phyloP scores from a whole-genome alignment of 495 filamentous ascomycete species.

The Rhizodiscina lignyota region DNA sequence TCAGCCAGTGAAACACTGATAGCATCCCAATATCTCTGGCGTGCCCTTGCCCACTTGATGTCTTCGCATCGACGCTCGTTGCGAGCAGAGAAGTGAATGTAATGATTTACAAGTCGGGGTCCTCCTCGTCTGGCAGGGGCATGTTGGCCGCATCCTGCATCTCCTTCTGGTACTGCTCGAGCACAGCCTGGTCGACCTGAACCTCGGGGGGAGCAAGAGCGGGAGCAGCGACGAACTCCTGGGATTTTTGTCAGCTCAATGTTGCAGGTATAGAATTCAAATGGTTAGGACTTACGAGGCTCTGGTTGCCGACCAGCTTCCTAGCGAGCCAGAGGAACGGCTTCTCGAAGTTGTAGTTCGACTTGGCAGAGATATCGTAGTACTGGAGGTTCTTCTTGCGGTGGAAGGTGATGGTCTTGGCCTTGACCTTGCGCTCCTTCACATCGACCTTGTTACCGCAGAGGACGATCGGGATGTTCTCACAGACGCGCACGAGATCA shows the following conservation, averaged over 20 bases:
- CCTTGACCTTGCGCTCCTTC: constrained; percentile 99
- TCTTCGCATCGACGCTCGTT: too few species aligned
- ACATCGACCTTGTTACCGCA: constrained; percentile 99
- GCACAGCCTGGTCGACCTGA: constrained; percentile 63
- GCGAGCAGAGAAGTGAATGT: background rate
- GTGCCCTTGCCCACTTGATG: too few species aligned
- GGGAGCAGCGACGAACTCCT: constrained; percentile 95
- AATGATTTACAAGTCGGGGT: constrained; percentile 48
- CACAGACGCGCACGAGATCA: constrained; percentile 98
- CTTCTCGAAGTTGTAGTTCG: constrained; percentile 99
- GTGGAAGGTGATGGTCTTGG: constrained; percentile 99
- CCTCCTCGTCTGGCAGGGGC: constrained; percentile 94
- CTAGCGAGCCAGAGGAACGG: constrained; percentile 99
- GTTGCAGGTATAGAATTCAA: too few species aligned
- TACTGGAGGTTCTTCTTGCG: constrained; percentile 99
- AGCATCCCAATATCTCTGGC: too few species aligned
- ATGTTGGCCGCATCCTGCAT: constrained; percentile 65
- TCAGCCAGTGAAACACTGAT: too few species aligned
- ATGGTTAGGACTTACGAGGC: constrained; percentile 54
- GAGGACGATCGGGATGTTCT: constrained; percentile 98
- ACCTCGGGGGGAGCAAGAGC: constrained; percentile 90
- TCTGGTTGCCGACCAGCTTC: constrained; percentile 91
- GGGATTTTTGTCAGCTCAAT: too few species aligned
- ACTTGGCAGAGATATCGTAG: constrained; percentile 99
- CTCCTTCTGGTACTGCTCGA: constrained; percentile 72